Evolutionary conservation across 2,329 filamentous ascomycete genomes (phyloP).

Genomic region (Botrytis porri): DNA sequence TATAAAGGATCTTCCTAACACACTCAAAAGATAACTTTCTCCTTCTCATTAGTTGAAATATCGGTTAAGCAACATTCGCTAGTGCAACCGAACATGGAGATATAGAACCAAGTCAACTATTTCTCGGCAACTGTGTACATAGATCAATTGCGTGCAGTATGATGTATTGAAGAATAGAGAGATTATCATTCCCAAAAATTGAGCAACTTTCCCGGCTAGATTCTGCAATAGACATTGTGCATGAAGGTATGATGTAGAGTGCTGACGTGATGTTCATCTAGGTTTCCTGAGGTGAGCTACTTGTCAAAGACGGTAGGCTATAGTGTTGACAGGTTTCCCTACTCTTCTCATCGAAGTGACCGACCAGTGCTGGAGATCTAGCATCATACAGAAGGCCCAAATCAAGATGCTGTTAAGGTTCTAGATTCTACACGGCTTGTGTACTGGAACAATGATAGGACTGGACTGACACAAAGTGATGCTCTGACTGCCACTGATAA

Average conservation of each 20-base stretch:
- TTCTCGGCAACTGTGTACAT: accelerated
- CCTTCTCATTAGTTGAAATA: neutral
- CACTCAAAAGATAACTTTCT: neutral
- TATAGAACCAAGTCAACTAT: accelerated
- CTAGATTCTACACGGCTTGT: neutral
- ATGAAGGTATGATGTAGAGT: neutral
- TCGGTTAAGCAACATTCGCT: neutral
- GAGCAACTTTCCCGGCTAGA: neutral
- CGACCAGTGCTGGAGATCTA: neutral
- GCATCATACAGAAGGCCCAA: neutral
- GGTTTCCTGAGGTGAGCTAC: too few species aligned
- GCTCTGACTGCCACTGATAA: neutral
- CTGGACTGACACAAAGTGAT: neutral
- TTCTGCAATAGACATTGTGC: neutral
- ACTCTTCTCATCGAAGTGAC: neutral
- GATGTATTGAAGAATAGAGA: neutral
- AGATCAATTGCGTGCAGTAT: neutral
- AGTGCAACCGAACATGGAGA: neutral
- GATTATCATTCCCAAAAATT: neutral
- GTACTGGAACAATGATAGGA: neutral
- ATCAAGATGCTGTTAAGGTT: neutral
- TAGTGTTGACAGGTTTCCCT: neutral
- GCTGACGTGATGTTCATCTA: too few species aligned
- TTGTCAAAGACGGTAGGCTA: neutral
- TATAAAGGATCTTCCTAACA: neutral